Base-by-base conservation (phyloP, 78 protist genomes). In the Mantamonas sphyraenae region DNA sequence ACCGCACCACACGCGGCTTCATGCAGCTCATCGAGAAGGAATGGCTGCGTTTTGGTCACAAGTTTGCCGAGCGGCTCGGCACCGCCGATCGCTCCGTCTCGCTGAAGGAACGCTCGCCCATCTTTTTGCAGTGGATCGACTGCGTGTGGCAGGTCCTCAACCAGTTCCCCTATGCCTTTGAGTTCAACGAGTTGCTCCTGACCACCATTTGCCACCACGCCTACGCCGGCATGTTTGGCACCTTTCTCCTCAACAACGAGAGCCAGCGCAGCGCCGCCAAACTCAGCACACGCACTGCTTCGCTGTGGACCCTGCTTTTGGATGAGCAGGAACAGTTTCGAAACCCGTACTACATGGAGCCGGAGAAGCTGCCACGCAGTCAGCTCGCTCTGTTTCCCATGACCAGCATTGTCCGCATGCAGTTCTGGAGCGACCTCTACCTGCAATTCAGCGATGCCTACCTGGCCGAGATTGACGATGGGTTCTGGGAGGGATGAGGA, bases 1-100 rank as follows among this genome's bases (percentile, higher is more conserved):
- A 64, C 79, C 73, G 95, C 53, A 85, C 95, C 26, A 3, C 74
- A 26, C 30, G 40, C 7, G 92, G 94, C 38, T 85, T 89, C 64
- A 20, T 17, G 22, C 0, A 33, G 31, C 65, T 89, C 30, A 40
- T 89, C 5, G 93, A 89, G 57, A 73, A 74, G 73, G 85, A 84
- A 24, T 84, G 67, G 66, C 34, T 71, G 31, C 30, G 38, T 4
- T 5, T 22, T 2, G 90, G 90, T 28, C 90, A 85, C 71, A 64
- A 61, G 53, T 84, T 78, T 56, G 64, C 56, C 34, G 66, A 51
- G 22, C 62, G 89, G 12, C 55, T 33, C 28, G 84, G 89, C 20
- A 64, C 7, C 59, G 43, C 3, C 16, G 35, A 12, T 60, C 33
- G 31, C 10, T 17, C 10, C 14, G 12, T 12, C 14, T 12, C 12